Conservation (phyloP, 202 grass and related monocot genomes). For the Digitaria exilis region DNA sequence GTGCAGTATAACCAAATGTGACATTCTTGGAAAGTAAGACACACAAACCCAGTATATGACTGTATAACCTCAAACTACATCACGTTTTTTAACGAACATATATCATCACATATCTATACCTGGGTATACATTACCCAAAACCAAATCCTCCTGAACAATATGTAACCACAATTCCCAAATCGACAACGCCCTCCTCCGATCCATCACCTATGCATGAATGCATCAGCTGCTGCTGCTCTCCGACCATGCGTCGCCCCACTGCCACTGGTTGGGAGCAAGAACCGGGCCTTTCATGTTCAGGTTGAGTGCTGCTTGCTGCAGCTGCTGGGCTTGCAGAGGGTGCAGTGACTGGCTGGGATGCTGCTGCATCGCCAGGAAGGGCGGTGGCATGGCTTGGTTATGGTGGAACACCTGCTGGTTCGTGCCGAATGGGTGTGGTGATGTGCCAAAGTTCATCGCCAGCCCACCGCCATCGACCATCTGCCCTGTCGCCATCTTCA, state of each 20-base stretch:
- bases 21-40: background rate
- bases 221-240: conserved; percentile 47
- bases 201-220: background rate
- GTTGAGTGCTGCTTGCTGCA: conserved; percentile 33
- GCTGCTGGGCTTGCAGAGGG: conserved; percentile 41
- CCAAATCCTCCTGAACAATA: background rate
- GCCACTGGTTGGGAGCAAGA: conserved; percentile 36
- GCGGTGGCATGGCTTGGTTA: conserved; percentile 45
- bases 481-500: conserved; percentile 57
- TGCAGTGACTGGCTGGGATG: conserved; percentile 30
- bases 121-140: background rate
- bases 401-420: conserved; percentile 47
- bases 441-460: conserved; percentile 47
- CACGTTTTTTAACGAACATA: background rate
- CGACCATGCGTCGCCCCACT: conserved; percentile 33
- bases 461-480: conserved; percentile 11
- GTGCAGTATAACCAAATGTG: background rate
- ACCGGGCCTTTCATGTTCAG: conserved; percentile 47
- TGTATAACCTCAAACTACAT: background rate
- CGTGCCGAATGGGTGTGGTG: conserved; percentile 34
- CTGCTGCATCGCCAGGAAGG: conserved; percentile 57
- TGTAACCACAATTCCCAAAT: background rate
- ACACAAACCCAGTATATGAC: background rate
- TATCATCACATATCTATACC: background rate
- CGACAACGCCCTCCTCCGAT: background rate